Base-by-base conservation (phyloP, 2,329 filamentous ascomycete genomes). In the Diatrype stigma region DNA sequence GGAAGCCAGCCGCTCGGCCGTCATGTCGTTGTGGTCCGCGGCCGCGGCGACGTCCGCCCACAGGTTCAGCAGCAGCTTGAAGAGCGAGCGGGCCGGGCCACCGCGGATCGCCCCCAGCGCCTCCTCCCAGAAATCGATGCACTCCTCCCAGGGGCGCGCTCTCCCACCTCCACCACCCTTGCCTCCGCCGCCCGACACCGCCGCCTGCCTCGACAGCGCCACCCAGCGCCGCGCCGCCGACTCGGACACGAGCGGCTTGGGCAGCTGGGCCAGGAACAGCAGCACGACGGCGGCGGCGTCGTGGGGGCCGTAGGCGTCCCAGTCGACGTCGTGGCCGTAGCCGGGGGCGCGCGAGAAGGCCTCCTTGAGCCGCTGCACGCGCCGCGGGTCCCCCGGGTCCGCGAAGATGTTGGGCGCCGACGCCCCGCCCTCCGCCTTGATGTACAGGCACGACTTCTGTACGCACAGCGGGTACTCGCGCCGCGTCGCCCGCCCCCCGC, bases 81-180 rank as follows among this genome's bases (percentile, higher is more conserved):
- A 67, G 30, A 74, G 51, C 45, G 60, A 67, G 37, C 71, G 65
- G 5, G 62, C 62, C 1, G 67, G 63, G 1, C 71, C 72, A 12
- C 67, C 72, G 12, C 67, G 64, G 10, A 75, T 61, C 1, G 70
- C 69, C 22, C 65, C 65, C 6, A 75, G 60, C 7, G 73, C 71
- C 60, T 75, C 73, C 52, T 74, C 72, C 73, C 73, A 75, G 49
- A 75, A 75, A 53, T 75, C 72, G 42, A 75, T 70, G 49, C 71
- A 72, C 57, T 69, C 66, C 51, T 75, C 73, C 5, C 69, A 57
- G 16, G 70, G 64, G 42, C n/a, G n/a, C n/a, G n/a, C n/a, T n/a
- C n/a, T n/a, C n/a, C n/a, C n/a, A n/a, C n/a, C n/a, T n/a, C n/a
- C n/a, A n/a, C n/a, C n/a, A n/a, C n/a, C n/a, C n/a, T n/a, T n/a